Evolutionary conservation across 2,329 filamentous ascomycete genomes (phyloP), one percentile per base, ranked within the genome.

Genomic region (Colletotrichum somersetense): DNA sequence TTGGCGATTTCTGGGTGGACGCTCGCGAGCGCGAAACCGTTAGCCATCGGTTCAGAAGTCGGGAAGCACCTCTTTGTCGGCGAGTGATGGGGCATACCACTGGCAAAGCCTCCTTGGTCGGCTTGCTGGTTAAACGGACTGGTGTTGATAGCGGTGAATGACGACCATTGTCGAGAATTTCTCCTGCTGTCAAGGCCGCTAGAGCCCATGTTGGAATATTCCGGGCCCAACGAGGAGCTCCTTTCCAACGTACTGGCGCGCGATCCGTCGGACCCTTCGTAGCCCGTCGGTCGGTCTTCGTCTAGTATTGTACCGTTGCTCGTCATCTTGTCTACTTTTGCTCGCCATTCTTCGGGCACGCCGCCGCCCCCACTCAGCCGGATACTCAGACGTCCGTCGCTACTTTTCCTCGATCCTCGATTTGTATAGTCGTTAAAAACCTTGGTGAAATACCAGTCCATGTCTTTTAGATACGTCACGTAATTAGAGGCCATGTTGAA

Each of bases 401-500:
- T 73, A 20, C 77, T 78, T 58, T 23, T 76, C 71, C 20, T 78
- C 74, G 67, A 81, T 78, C 75, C 69, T 35, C 66, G 56, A 20
- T 76, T 40, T 78, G 76, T 42, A 72, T 85, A 87, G 71, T 90
- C 86, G 40, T 81, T 48, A 40, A 40, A 62, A 16, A 73, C 67
- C 1, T 78, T 80, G 2, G 81, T 77, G 74, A 89, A 91, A 75
- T 88, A 91, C 4, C 79, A 77, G 74, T 88, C 84, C 82, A 89
- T 87, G 20, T 86, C 84, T 38, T 82, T 80, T 67, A 91, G 85
- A 10, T 88, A 87, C 58, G 80, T 81, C 67, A 87, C 83, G 78
- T 89, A 91, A 3, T 85, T 86, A 40, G 83, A 83, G 1, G 88
- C 89, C 87, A 91, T 89, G 66, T 85, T 85, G 55, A 90, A 79